Conservation (phyloP, 345 rosid species). For the Melastoma malabathricum region DNA sequence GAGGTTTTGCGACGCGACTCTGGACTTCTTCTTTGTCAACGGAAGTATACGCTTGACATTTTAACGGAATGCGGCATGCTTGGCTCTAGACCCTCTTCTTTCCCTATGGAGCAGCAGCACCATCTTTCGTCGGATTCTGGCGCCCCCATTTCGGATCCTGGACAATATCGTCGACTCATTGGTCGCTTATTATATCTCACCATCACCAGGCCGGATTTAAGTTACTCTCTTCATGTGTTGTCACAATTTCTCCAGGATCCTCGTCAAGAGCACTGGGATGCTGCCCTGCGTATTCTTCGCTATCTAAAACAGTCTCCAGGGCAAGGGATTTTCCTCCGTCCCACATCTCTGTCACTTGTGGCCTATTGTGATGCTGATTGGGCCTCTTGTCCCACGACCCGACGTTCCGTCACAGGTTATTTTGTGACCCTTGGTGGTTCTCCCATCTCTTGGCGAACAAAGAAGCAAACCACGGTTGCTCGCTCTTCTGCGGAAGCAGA, state of each 20-base stretch:
- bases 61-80: background rate
- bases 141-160: background rate
- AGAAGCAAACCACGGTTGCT: background rate
- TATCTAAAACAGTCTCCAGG: conserved; percentile 4
- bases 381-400: background rate
- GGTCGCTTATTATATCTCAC: conserved; percentile 3
- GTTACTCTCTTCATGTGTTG: background rate
- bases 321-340: background rate
- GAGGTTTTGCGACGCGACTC: background rate
- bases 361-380: conserved; percentile 7
- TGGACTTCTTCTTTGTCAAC: background rate
- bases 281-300: background rate
- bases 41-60: conserved; percentile 5
- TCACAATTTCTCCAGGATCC: conserved; percentile 4
- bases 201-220: conserved; percentile 5
- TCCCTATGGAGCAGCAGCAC: background rate
- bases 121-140: background rate
- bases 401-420: background rate
- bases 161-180: background rate
- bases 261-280: background rate
- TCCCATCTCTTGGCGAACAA: background rate
- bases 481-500: background rate
- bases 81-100: background rate
- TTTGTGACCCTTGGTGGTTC: background rate
- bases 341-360: background rate